Percentiles rank a stretch among this genome's conserved stretches.
Evolutionary conservation across 2,329 filamentous ascomycete genomes (phyloP).

Genomic region (Microsporum audouinii): DNA sequence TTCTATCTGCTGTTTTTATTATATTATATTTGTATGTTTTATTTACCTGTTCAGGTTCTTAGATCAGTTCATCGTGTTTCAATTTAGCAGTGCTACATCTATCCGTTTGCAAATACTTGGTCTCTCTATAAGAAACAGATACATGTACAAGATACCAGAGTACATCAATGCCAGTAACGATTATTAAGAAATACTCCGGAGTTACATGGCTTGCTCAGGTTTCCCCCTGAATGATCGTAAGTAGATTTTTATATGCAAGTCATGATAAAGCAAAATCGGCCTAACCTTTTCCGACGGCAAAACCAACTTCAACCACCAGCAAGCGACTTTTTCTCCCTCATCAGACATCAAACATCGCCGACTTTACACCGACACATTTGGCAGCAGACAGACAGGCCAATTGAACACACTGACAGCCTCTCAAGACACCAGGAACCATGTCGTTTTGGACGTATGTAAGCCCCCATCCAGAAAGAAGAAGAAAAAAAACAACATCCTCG

Average conservation of each 20-base stretch:
- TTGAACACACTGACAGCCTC: not conserved
- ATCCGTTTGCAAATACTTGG: no score
- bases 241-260: not conserved
- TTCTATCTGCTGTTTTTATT: not conserved
- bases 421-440: conserved; percentile 17
- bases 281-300: not conserved
- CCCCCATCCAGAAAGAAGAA: not conserved
- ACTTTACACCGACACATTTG: not conserved
- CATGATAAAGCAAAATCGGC: not conserved
- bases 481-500: not conserved
- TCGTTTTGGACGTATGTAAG: conserved; percentile 29
- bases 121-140: not conserved
- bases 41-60: not conserved
- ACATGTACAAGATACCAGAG: not conserved
- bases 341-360: not conserved
- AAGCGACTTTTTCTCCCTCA: not conserved
- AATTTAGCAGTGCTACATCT: no score
- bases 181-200: not conserved
- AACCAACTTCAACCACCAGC: not conserved
- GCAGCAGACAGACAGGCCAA: not conserved
- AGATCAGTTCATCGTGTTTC: no score
- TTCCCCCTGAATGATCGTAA: not conserved
- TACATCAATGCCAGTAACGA: not conserved
- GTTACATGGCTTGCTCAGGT: not conserved
- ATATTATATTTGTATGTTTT: not conserved